Evolutionary conservation across 1,284 basidiomycete species (phyloP), one percentile per base, ranked within the genome.

Genomic region (Ganoderma resinaceum): DNA sequence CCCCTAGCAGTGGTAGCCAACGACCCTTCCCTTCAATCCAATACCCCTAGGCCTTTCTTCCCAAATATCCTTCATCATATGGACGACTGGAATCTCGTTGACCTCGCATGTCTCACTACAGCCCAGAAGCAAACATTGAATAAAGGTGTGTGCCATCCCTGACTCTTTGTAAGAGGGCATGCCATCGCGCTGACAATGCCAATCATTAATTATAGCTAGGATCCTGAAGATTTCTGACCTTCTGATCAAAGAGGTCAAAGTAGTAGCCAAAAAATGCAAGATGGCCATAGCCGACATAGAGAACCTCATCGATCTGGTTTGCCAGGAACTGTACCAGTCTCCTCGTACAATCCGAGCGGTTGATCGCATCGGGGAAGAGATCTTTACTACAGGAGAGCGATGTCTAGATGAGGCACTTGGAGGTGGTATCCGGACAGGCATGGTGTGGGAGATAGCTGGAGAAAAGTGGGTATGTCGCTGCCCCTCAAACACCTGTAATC

Each of bases 391-490:
- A 0, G 95, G 94, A 0, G 93, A 95, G 77, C 69, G 78, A 1
- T 75, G 80, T 12, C 80, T 96, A 9, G 94, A 96, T 76, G 68
- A 78, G 33, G 80, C 86, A 11, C 81, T 96, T 0, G 91, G 91
- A 20, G 93, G 94, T 18, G 95, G 95, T 3, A 83, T 96, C 16
- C 81, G 86, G 65, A 87, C 90, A 2, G 90, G 93, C 1, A 90
- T 90, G 85, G 73, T 97, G 20, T 95, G 93, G 86, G 95, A 97
- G 76, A 80, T 96, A 52, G 88, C 86, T 18, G 95, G 95, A 20
- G 94, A 96, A 83, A 94, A 94, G 94, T 94, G 79, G 31, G 52
- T 55, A 5, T 16, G 29, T 55, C 16, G 29, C 31, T 26, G 16
- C 52, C 52, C 26, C 29, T 33, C 12, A 6, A 4, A 49, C 2